Conservation (phyloP, 768 basidiomycete species). For the Brasilioporus rufonigricans region DNA sequence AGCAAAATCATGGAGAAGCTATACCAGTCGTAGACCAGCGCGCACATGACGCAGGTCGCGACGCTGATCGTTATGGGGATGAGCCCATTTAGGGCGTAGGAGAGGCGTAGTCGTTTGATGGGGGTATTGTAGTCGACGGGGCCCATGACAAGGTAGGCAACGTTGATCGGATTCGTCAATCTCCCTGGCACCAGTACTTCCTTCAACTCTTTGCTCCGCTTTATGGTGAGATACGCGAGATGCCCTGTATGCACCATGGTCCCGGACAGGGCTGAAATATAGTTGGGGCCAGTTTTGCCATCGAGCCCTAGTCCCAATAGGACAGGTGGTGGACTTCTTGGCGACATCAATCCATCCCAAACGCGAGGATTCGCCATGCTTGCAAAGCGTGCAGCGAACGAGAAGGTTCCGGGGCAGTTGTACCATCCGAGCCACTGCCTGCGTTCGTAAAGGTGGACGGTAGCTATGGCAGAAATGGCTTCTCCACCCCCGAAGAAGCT, state of each 20-base stretch:
- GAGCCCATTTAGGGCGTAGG: constrained; percentile 5
- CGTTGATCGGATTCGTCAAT: constrained; percentile 14
- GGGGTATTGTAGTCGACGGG: constrained; percentile 5
- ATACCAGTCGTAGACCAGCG: constrained; percentile 28
- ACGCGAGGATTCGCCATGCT: constrained; percentile 25
- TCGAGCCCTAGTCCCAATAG: constrained; percentile 30
- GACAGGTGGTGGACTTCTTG: constrained; percentile 14
- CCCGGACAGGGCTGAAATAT: constrained; percentile 25
- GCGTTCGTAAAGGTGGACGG: constrained; percentile 32
- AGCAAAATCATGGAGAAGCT: constrained; percentile 31
- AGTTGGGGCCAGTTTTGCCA: constrained; percentile 29
- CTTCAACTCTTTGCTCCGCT: constrained; percentile 7
- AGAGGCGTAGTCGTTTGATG: constrained; percentile 4
- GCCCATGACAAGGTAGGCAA: constrained; percentile 15
- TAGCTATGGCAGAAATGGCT: constrained; percentile 34
- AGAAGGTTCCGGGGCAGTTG: constrained; percentile 34
- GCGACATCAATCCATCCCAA: constrained; percentile 27
- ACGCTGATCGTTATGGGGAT: constrained; percentile 26
- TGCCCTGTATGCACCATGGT: constrained; percentile 22
- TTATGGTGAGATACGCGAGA: constrained; percentile 22
- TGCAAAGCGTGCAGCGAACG: constrained; percentile 31
- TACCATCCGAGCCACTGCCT: constrained; percentile 38
- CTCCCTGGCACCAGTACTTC: constrained; percentile 19
- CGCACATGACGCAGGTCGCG: constrained; percentile 21
- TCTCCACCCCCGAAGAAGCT: constrained; percentile 38